Evolutionary conservation across 2,329 filamentous ascomycete species (phyloP).

Genomic region (Triangularia setosa): DNA sequence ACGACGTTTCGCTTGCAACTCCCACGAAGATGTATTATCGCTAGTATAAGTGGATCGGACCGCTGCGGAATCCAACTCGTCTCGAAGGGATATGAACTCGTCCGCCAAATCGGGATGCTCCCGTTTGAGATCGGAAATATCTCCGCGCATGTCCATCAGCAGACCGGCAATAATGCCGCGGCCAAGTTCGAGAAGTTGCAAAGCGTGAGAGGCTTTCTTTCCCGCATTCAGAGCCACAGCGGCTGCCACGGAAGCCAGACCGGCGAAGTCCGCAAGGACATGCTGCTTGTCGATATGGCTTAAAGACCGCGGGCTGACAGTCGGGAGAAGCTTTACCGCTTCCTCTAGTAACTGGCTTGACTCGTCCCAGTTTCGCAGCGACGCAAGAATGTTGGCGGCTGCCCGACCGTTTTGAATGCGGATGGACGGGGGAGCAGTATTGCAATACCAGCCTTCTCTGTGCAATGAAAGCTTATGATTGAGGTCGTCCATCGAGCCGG

Average conservation of each 20-base stretch:
- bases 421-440: conserved; percentile 3
- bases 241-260: conserved; percentile 2
- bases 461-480: conserved; percentile 2
- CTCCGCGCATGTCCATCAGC: conserved; percentile 1
- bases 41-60: not conserved
- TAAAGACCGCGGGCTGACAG: not conserved
- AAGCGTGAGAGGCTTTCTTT: not conserved
- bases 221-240: conserved; percentile 3
- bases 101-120: not conserved
- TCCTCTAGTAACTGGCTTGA: conserved; percentile 6
- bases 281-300: conserved; percentile 7
- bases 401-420: not conserved
- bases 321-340: conserved; percentile 4
- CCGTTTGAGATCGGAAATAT: conserved; percentile 5
- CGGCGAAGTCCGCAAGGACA: not conserved
- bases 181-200: conserved; percentile 7
- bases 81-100: conserved; percentile 17
- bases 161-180: conserved; percentile 3
- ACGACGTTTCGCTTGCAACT: conserved; percentile 6
- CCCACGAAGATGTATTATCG: not conserved
- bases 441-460: conserved; percentile 6
- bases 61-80: conserved; percentile 18
- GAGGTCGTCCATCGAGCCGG: conserved; percentile 2
- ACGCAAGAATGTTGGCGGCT: not conserved
- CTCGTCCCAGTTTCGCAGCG: not conserved